phyloP scores from a whole-genome alignment of 805 yeast species.

The Ogataea pilisensis region DNA sequence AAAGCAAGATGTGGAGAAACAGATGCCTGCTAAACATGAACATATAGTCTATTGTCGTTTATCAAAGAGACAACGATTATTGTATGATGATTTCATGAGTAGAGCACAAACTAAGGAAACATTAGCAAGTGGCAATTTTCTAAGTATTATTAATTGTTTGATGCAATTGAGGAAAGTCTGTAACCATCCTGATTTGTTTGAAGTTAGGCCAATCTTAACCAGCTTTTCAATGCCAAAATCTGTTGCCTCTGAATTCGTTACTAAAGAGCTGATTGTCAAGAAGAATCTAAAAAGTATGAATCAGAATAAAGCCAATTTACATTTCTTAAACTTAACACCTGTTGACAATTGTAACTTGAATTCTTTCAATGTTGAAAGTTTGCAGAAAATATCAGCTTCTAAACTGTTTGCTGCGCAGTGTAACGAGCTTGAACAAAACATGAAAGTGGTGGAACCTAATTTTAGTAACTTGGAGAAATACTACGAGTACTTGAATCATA shows the following conservation, averaged over 20 bases:
- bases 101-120: conserved; percentile 94
- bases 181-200: conserved; percentile 94
- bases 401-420: conserved; percentile 41
- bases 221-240: conserved; percentile 74
- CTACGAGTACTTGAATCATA: conserved; percentile 51
- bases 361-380: conserved; percentile 43
- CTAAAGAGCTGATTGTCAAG: conserved; percentile 37
- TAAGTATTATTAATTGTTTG: conserved; percentile 92
- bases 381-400: conserved; percentile 44
- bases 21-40: conserved; percentile 98
- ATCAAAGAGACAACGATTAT: conserved; percentile 84
- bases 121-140: conserved; percentile 86
- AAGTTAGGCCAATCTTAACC: conserved; percentile 90
- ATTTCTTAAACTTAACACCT: conserved; percentile 59
- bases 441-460: conserved; percentile 31
- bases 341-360: conserved; percentile 42
- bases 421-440: conserved; percentile 34
- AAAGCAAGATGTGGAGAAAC: conserved; percentile 95
- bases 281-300: conserved; percentile 21
- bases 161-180: conserved; percentile 98
- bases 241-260: conserved; percentile 47
- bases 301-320: conserved; percentile 36
- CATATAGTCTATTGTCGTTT: conserved; percentile 89
- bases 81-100: conserved; percentile 96
- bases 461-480: conserved; percentile 48